These are phyloP conservation scores for Starmerella bombi DNA, from an alignment of 805 yeast genomes.

Conservation along the genomic window DNA sequence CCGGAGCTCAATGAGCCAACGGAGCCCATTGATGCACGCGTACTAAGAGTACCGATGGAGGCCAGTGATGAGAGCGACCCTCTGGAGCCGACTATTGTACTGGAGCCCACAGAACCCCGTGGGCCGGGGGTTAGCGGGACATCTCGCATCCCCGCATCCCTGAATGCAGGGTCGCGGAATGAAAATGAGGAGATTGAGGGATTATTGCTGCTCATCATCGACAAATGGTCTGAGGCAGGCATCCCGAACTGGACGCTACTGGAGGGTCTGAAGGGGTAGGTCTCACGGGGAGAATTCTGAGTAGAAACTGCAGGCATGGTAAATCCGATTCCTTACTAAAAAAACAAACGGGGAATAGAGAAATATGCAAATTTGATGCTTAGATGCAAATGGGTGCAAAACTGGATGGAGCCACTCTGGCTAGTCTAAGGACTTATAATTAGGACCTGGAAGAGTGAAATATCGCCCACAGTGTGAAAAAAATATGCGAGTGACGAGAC, in stretches of 20 bases:
- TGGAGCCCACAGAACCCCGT: conserved; percentile 2
- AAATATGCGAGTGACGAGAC: no score
- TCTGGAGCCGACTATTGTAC: conserved; percentile 4
- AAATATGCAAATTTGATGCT: not conserved
- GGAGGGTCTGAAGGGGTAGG: conserved; percentile 7
- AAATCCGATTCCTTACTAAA: not conserved
- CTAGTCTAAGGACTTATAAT: no score
- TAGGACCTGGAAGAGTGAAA: no score
- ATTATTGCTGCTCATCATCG: not conserved
- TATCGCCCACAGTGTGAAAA: no score
- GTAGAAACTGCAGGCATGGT: conserved; percentile 9
- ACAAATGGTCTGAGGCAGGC: not conserved
- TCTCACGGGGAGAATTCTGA: conserved; percentile 10
- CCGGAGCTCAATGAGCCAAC: conserved; percentile 3
- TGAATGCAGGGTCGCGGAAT: not conserved
- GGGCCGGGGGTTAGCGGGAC: conserved; percentile 7
- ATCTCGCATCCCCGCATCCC: conserved; percentile 4
- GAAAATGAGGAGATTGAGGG: not conserved
- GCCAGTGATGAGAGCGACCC: conserved; percentile 9
- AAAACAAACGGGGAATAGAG: not conserved
- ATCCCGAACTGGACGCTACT: not conserved
- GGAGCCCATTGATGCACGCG: conserved; percentile 5
- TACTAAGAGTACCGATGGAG: conserved; percentile 6
- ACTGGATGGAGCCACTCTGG: no score
- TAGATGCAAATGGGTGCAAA: not conserved